Base-by-base conservation (phyloP, 306 rosid genomes). In the Amphicarpaea edgeworthii region DNA sequence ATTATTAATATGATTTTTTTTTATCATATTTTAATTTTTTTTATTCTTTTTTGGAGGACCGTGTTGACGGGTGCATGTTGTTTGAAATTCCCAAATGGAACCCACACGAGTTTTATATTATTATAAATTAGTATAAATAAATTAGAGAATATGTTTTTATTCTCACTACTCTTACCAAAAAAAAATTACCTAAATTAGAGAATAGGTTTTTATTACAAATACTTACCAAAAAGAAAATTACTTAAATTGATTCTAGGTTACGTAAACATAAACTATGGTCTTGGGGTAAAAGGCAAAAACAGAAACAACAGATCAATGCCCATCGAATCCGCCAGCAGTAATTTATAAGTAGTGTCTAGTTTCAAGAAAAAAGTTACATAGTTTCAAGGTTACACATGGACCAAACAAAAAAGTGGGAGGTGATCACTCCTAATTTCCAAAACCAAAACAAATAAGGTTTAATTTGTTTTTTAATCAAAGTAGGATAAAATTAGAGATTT, bases 321-420 rank as follows among this genome's bases (percentile, higher is more conserved):
- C 61, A 47, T 28, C 16, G 73, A 46, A 26, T 68, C 57, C 55
- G 72, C 72, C 58, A 67, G n/a, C 42, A 67, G 41, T 67, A n/a
- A n/a, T n/a, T n/a, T n/a, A n/a, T n/a, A 67, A 23, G 57, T 43
- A 23, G 41, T 43, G 70, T 1, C 4, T 32, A 1, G 1, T 32
- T 62, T 62, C n/a, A 37, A 41, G 46, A 46, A 26, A 21, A n/a
- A n/a, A n/a, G n/a, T n/a, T n/a, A n/a, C n/a, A n/a, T n/a, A n/a
- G n/a, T n/a, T n/a, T n/a, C n/a, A n/a, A 28, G 21, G 41, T 59
- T 58, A 58, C 17, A 12, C 7, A 24, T 26, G 10, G 30, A 6
- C 64, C 40, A 28, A 55, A 23, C 30, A 55, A 21, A 11, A 11
- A 55, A 23, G 12, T 8, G 62, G 34, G 16, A 55, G 63, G 2